These are phyloP conservation scores for Sordariomycetes sp. DNA, from an alignment of 2,329 filamentous ascomycete species.

Conservation along the genomic window DNA sequence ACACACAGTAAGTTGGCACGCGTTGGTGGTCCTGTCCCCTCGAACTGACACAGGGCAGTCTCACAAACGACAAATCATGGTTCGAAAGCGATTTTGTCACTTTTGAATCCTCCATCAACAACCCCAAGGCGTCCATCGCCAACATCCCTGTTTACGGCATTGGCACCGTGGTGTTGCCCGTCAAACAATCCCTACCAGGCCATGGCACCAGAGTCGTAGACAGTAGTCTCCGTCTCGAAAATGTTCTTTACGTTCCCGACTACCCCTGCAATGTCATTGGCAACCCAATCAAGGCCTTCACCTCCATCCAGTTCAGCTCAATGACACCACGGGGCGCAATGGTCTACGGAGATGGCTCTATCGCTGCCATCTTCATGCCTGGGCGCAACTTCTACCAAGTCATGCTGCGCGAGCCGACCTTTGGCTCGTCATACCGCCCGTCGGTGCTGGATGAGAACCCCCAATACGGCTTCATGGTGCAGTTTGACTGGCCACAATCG, in stretches of 20 bases:
- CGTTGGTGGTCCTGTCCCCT: not conserved
- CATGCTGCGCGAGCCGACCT: not conserved
- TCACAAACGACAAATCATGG: conserved; percentile 4
- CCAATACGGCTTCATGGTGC: conserved; percentile 2
- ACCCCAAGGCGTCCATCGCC: conserved; percentile 1
- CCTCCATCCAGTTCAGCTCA: conserved; percentile 3
- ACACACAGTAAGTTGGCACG: conserved; percentile 1
- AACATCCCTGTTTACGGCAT: conserved; percentile 3
- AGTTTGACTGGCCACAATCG: not conserved
- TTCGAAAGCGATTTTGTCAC: conserved; percentile 2
- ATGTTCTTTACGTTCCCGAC: conserved; percentile 4
- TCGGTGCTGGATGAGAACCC: conserved; percentile 1
- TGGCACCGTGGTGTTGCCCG: conserved; percentile 3
- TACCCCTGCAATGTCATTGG: conserved; percentile 4
- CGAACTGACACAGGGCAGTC: conserved; percentile 1
- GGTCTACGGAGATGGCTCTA: conserved; percentile 2
- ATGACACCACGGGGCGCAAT: conserved; percentile 1
- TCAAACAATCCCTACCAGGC: conserved; percentile 2
- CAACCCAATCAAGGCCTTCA: not conserved
- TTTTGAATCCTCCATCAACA: conserved; percentile 2
- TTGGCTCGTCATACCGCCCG: not conserved
- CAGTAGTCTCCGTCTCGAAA: conserved; percentile 2
- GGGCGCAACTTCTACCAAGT: conserved; percentile 3
- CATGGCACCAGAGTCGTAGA: not conserved
- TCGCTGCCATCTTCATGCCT: conserved; percentile 3